These are phyloP conservation scores for Coemansia sp. DNA, from an alignment of 192 early-diverging fungal species.

Conservation along the genomic window DNA sequence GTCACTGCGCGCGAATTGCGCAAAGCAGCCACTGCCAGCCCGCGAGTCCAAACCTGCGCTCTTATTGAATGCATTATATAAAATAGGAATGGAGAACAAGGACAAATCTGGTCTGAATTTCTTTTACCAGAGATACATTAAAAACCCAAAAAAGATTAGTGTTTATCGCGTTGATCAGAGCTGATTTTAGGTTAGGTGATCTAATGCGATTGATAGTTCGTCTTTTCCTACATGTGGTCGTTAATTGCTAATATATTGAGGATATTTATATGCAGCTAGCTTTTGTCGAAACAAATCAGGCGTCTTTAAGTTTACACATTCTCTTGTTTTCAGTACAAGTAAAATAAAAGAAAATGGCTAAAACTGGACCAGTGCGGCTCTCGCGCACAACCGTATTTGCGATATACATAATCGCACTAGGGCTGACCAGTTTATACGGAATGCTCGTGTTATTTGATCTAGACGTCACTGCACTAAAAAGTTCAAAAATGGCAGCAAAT, in stretches of 20 bases:
- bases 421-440: constrained; percentile 8
- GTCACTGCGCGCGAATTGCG: neutral
- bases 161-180: constrained; percentile 2
- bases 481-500: neutral
- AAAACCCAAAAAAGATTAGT: neutral
- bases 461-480: neutral
- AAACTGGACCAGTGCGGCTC: neutral
- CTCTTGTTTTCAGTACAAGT: neutral
- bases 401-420: neutral
- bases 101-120: constrained; percentile 1
- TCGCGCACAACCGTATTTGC: neutral
- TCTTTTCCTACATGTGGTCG: too few species aligned
- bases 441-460: neutral
- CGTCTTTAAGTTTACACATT: neutral
- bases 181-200: neutral
- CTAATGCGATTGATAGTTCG: neutral
- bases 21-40: neutral
- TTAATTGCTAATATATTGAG: too few species aligned
- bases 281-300: too few species aligned
- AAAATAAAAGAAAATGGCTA: neutral
- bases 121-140: neutral
- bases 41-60: constrained; percentile 6
- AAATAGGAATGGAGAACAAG: neutral
- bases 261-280: too few species aligned
- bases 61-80: constrained; percentile 25